Conservation (phyloP, 345 rosid species). For the Citrus glauca region DNA sequence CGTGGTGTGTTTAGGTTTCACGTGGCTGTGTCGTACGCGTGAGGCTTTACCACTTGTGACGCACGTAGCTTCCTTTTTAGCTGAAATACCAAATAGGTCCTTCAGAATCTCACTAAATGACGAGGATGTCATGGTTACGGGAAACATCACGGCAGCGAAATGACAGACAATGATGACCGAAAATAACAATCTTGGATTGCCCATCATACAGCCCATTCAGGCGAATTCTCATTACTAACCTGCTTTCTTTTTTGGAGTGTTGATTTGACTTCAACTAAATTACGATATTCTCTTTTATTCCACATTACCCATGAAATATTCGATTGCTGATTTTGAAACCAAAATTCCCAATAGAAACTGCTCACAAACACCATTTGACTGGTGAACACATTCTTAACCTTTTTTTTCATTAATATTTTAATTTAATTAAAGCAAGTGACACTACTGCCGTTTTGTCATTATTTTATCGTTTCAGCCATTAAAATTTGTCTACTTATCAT, state of each 20-base stretch:
- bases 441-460: no score
- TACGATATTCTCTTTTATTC: not conserved
- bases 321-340: no score
- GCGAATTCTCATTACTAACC: not conserved
- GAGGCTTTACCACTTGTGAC: not conserved
- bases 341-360: no score
- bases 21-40: not conserved
- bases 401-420: no score
- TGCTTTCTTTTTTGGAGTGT: not conserved
- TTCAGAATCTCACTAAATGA: not conserved
- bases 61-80: no score
- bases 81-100: not conserved
- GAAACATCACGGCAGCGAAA: not conserved
- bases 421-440: no score
- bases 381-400: no score
- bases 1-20: not conserved
- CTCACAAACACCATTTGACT: no score
- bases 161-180: not conserved
- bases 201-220: not conserved
- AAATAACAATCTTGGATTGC: not conserved
- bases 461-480: no score
- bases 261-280: conserved; percentile 14
- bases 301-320: no score
- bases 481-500: no score
- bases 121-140: not conserved